phyloP scores from a whole-genome alignment of 495 filamentous ascomycete genomes.

The Neurospora sp. region DNA sequence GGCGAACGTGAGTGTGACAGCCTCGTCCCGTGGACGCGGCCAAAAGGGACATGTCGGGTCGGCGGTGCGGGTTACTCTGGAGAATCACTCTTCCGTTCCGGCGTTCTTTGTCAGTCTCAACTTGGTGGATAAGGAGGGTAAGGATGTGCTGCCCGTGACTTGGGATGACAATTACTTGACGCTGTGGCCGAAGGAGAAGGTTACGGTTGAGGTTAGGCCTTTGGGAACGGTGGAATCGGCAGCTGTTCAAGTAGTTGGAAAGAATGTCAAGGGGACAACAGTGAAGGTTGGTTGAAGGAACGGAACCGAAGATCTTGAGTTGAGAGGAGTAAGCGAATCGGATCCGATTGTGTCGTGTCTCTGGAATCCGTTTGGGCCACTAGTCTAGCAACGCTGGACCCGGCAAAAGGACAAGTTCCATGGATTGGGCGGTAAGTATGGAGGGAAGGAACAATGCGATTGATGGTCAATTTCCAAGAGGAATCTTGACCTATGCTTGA shows the following conservation, averaged over 20 bases:
- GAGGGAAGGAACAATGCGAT: neutral
- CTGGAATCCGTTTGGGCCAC: too few relatives aligned
- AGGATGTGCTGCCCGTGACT: conserved; percentile 40
- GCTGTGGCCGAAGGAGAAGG: conserved; percentile 46
- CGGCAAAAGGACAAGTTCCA: neutral
- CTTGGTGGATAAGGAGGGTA: conserved; percentile 28
- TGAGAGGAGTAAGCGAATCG: too few relatives aligned
- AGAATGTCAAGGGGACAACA: conserved; percentile 7
- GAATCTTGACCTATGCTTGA: neutral
- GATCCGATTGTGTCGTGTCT: too few relatives aligned
- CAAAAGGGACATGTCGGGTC: neutral
- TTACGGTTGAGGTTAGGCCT: conserved; percentile 11
- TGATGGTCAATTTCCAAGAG: neutral
- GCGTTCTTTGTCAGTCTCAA: conserved; percentile 48
- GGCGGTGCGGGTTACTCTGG: conserved; percentile 25
- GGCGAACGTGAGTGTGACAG: conserved; percentile 26
- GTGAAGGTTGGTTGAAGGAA: neutral
- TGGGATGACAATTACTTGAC: conserved; percentile 59
- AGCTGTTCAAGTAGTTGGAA: conserved; percentile 8
- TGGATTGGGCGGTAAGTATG: neutral
- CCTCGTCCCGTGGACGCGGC: neutral
- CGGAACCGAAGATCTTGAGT: neutral
- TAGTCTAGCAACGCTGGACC: too few relatives aligned
- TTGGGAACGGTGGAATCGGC: neutral
- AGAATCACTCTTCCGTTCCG: conserved; percentile 42